Evolutionary conservation across 73 alveolate species (phyloP), one percentile per base, ranked within the genome.

Genomic region (Paramecium sonneborni): DNA sequence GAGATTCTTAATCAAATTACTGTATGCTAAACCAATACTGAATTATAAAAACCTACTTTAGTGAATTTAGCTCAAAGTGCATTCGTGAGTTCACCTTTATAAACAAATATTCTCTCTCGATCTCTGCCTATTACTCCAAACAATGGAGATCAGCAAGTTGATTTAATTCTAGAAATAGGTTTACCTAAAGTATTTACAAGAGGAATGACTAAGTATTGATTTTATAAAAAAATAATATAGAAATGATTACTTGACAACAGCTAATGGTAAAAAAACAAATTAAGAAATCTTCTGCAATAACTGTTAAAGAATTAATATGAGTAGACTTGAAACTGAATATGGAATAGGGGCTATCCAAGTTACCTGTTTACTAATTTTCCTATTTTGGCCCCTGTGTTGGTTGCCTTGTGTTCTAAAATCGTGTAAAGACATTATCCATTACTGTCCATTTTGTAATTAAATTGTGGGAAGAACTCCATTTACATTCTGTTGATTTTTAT

Each of bases 311-410:
- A 14, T 26, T 12, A 62, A 26, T 7, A 30, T 26, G 21, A 62
- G 46, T 2, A 24, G 46, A 7, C 6, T 62, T 12, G 84, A 62
- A 62, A 62, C 21, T 2, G 62, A 74, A 37, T 34, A 37, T 34
- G 87, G 87, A 11, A 4, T 15, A 1, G 67, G 58, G 67, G 58
- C 87, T 3, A 32, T 74, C 0, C 5, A 12, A n/a, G 41, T 20
- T 74, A 39, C 67, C 23, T 74, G 62, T 14, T 74, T 74, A 14
- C 37, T 74, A 34, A 9, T 74, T 2, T 7, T 74, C 10, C 8
- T 74, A 28, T 74, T 34, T 18, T 37, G 55, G 57, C 87, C 87
- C 7, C 24, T 74, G 57, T 74, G n/a, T 39, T 74, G 87, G 87
- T 18, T 74, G 11, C 87, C 87, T 12, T 74, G 87, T 74, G 62